phyloP scores from a whole-genome alignment of 768 basidiomycete species.

The Basidioascus undulatus region DNA sequence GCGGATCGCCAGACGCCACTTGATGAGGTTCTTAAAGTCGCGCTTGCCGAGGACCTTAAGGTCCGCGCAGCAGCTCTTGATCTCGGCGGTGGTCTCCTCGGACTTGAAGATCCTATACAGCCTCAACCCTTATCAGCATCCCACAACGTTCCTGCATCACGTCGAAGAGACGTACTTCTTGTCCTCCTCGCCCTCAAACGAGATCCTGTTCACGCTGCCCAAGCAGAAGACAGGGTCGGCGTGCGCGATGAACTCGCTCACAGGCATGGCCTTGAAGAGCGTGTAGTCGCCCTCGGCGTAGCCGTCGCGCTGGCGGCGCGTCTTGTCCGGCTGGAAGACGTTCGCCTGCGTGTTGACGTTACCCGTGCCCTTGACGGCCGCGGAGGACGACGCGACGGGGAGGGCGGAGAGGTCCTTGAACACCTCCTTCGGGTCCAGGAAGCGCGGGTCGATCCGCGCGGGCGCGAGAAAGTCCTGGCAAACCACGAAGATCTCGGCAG shows the following conservation, averaged over 20 bases:
- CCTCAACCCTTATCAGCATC: too few relatives aligned
- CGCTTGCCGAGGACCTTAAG: conserved; percentile 92
- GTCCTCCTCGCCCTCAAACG: conserved; percentile 61
- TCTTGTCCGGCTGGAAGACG: conserved; percentile 95
- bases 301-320: conserved; percentile 71
- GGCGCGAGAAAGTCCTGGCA: conserved; percentile 88
- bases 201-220: conserved; percentile 50
- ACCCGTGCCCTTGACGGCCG: conserved; percentile 11
- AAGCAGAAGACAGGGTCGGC: conserved; percentile 55
- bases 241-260: conserved; percentile 41
- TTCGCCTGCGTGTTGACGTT: conserved; percentile 45
- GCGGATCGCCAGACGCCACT: conserved; percentile 67
- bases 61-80: conserved; percentile 65
- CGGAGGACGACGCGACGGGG: conserved; percentile 9
- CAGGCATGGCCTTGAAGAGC: conserved; percentile 48
- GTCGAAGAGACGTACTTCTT: conserved; percentile 30
- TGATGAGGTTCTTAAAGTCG: conserved; percentile 79
- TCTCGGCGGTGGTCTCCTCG: conserved; percentile 48
- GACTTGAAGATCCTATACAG: conserved; percentile 43
- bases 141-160: neutral
- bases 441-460: conserved; percentile 87
- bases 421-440: conserved; percentile 89
- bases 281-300: conserved; percentile 88
- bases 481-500: conserved; percentile 97
- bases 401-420: conserved; percentile 62